Percentiles rank a stretch among this genome's conserved stretches.
phyloP scores from a whole-genome alignment of 2,329 filamentous ascomycete genomes.

The Ilyonectria destructans region DNA sequence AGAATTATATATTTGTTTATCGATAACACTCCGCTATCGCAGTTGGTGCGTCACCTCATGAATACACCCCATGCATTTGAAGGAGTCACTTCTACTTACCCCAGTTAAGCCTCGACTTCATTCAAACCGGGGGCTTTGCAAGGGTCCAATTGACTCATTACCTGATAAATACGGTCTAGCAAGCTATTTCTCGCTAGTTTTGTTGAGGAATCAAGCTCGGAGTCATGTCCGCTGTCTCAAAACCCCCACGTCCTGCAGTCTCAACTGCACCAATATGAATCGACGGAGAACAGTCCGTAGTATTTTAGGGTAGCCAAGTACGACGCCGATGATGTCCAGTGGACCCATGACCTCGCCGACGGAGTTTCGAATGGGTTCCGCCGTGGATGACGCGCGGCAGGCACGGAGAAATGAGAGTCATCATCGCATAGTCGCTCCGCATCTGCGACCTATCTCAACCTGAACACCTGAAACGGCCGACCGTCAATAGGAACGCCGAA shows the following conservation, averaged over 20 bases:
- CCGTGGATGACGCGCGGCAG: no score
- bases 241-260: conserved; percentile 3
- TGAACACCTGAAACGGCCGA: no score
- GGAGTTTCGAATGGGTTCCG: no score
- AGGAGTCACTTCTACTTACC: conserved; percentile 26
- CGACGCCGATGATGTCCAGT: no score
- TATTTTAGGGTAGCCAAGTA: no score
- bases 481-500: no score
- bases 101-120: background rate
- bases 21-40: conserved; percentile 53
- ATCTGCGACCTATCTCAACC: no score
- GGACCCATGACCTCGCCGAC: no score
- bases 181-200: background rate
- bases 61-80: conserved; percentile 13
- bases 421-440: no score
- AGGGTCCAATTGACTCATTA: background rate
- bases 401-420: no score
- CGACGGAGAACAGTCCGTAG: no score
- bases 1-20: conserved; percentile 51
- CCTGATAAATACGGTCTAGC: background rate
- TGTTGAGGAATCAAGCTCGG: background rate
- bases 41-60: conserved; percentile 38
- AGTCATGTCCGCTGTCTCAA: background rate
- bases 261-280: no score
- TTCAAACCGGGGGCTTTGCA: background rate